These are phyloP conservation scores for Candida berthetii DNA, from an alignment of 805 yeast species.

Conservation along the genomic window DNA sequence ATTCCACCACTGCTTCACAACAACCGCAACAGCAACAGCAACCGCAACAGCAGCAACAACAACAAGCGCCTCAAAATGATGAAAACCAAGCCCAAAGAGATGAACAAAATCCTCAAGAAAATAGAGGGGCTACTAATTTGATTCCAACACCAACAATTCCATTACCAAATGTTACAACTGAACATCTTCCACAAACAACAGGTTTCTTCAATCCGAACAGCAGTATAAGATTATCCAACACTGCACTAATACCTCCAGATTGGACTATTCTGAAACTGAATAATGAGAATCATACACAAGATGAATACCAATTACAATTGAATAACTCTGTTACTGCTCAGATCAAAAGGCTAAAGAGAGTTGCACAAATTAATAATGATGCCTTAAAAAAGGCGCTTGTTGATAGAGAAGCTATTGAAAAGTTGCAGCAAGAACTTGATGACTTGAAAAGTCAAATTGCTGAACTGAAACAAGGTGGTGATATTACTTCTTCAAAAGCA, in stretches of 20 bases:
- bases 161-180: neutral
- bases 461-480: neutral
- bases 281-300: slow-evolving; percentile 4
- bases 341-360: slow-evolving; percentile 3
- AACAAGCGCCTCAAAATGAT: slow-evolving; percentile 2
- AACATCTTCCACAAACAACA: slow-evolving; percentile 2
- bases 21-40: slow-evolving; percentile 1
- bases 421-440: neutral
- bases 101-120: neutral
- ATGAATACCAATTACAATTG: slow-evolving; percentile 8
- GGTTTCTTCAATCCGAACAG: slow-evolving; percentile 1
- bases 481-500: neutral
- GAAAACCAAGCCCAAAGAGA: neutral
- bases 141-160: neutral
- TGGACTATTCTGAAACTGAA: slow-evolving; percentile 18
- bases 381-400: neutral
- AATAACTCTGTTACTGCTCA: slow-evolving; percentile 7
- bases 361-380: neutral
- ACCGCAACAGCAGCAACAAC: slow-evolving; percentile 1
- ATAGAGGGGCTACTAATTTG: neutral
- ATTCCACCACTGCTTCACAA: neutral
- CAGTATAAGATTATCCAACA: slow-evolving; percentile 2
- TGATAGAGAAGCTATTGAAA: neutral
- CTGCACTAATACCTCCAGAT: slow-evolving; percentile 18
- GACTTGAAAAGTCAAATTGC: neutral